phyloP scores from a whole-genome alignment of 2,329 filamentous ascomycete species.

The Escovopsis sp. region DNA sequence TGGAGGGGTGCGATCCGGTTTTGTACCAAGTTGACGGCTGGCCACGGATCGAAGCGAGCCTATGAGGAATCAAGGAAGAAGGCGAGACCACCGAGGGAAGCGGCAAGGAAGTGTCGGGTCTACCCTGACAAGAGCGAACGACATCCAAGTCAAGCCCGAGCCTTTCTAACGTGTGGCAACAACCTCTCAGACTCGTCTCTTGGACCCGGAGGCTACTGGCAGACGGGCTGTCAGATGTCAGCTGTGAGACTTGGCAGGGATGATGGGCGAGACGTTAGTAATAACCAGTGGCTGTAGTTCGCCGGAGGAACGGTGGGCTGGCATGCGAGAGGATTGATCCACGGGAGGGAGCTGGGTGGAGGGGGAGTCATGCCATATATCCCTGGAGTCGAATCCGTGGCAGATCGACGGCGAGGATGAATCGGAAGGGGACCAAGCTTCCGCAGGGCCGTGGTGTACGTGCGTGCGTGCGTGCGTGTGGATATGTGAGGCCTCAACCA shows the following conservation, averaged over 20 bases:
- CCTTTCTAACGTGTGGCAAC: no score
- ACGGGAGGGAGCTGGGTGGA: background rate
- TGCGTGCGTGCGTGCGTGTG: background rate
- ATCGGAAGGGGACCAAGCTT: no score
- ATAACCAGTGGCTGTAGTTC: background rate
- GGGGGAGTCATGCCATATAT: background rate
- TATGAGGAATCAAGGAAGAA: background rate
- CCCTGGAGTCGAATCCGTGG: no score
- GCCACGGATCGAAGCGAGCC: background rate
- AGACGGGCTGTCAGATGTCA: background rate
- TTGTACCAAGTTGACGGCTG: background rate
- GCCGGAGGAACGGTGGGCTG: constrained; percentile 2
- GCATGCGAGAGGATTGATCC: background rate
- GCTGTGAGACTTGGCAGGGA: constrained; percentile 3
- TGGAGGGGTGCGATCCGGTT: background rate
- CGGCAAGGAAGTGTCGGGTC: background rate
- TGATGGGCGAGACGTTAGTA: constrained; percentile 3
- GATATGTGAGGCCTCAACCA: background rate
- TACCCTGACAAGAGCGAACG: background rate
- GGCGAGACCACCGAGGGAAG: background rate
- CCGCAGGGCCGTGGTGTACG: background rate
- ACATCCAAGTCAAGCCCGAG: background rate
- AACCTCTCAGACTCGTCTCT: no score
- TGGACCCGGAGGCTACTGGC: background rate
- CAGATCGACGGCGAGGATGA: no score